Evolutionary conservation across 345 rosid species (phyloP).

Genomic region (Kernera saxatilis): DNA sequence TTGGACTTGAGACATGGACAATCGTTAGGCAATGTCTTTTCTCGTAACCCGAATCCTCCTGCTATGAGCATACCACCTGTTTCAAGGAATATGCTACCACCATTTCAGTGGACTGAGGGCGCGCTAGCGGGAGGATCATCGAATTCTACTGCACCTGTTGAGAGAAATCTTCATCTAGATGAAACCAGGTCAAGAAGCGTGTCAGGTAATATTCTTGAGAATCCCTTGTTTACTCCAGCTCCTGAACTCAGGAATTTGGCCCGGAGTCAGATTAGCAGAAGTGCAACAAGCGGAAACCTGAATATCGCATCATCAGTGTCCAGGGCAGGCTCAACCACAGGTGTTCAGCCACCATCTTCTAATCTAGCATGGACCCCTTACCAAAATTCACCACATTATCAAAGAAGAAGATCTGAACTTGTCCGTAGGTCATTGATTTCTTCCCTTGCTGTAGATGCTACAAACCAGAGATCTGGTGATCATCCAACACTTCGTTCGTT

Average conservation of each 20-base stretch:
- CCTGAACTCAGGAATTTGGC: slow-evolving; percentile 42
- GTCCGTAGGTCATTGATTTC: slow-evolving; percentile 68
- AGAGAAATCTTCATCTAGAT: slow-evolving; percentile 37
- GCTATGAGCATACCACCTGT: slow-evolving; percentile 44
- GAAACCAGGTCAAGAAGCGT: slow-evolving; percentile 46
- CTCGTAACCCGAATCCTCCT: slow-evolving; percentile 36
- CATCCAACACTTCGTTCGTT: slow-evolving; percentile 23
- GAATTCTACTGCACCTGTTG: slow-evolving; percentile 35
- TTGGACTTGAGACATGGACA: slow-evolving; percentile 41
- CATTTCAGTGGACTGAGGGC: slow-evolving; percentile 53
- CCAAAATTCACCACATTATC: slow-evolving; percentile 47
- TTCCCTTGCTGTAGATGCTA: slow-evolving; percentile 34
- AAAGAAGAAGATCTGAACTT: slow-evolving; percentile 66
- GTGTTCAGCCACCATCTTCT: slow-evolving; percentile 48
- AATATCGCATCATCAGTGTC: slow-evolving; percentile 40
- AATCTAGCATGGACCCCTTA: slow-evolving; percentile 43
- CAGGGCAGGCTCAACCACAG: slow-evolving; percentile 21
- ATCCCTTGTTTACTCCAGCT: slow-evolving; percentile 45
- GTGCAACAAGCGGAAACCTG: slow-evolving; percentile 23
- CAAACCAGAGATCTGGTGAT: slow-evolving; percentile 39
- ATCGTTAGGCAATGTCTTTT: slow-evolving; percentile 28
- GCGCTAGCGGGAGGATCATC: slow-evolving; percentile 44
- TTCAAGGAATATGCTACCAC: slow-evolving; percentile 40
- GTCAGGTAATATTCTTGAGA: slow-evolving; percentile 35
- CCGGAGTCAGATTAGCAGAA: slow-evolving; percentile 40